A percentile compares a stretch with the other conserved stretches of the same genome.
These are phyloP conservation scores for Colletotrichum eremochloae DNA, from an alignment of 2,329 filamentous ascomycete species.

Conservation along the genomic window DNA sequence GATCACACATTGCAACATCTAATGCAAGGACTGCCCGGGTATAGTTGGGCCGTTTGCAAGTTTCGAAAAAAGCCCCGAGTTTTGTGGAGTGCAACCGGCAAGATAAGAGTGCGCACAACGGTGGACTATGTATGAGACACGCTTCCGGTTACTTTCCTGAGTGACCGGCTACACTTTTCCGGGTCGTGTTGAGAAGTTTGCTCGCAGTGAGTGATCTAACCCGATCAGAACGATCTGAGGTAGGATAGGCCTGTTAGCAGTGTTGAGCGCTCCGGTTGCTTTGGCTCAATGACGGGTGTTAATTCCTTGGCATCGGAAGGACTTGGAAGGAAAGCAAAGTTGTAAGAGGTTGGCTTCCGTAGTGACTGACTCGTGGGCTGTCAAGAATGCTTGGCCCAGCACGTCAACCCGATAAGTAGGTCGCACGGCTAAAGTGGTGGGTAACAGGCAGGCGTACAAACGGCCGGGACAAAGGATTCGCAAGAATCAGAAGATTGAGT, in stretches of 20 bases:
- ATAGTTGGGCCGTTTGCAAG: neutral
- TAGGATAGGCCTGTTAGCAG: neutral
- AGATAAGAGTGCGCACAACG: neutral
- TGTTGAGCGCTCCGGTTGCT: slow-evolving; percentile 20
- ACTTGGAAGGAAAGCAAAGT: slow-evolving; percentile 24
- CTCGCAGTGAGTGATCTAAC: neutral
- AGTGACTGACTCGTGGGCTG: slow-evolving; percentile 31
- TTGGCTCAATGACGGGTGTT: slow-evolving; percentile 22
- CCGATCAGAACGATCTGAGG: neutral
- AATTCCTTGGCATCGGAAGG: slow-evolving; percentile 38
- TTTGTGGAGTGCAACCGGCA: neutral
- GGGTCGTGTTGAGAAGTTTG: neutral
- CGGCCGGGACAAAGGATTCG: neutral
- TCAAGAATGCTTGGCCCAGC: slow-evolving; percentile 16
- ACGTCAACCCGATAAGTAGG: slow-evolving; percentile 3
- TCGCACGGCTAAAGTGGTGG: slow-evolving; percentile 3
- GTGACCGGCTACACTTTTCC: neutral
- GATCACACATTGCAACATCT: neutral
- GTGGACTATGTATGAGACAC: neutral
- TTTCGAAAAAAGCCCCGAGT: neutral
- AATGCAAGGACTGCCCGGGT: neutral
- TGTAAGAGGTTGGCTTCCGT: slow-evolving; percentile 33
- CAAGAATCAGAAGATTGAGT: neutral
- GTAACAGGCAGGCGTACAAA: neutral
- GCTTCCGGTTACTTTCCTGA: neutral